Evolutionary conservation across 768 basidiomycete species (phyloP).

Genomic region (Kondoa subrosea): DNA sequence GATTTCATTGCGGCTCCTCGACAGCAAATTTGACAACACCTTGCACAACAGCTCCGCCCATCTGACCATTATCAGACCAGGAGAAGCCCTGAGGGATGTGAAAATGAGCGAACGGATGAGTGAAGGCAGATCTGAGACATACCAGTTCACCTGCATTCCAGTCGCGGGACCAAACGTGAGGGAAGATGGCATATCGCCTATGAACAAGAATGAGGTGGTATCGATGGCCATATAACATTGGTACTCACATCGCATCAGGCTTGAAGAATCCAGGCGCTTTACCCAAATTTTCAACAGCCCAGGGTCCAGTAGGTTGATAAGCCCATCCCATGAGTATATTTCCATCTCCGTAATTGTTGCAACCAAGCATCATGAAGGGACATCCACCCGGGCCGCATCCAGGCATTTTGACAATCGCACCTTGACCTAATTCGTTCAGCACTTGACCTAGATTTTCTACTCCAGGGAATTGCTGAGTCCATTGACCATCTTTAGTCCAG

Average conservation of each 20-base stretch:
- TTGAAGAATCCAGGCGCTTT: background rate
- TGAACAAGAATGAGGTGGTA: background rate
- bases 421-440: background rate
- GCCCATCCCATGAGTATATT: background rate
- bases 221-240: background rate
- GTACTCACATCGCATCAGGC: background rate
- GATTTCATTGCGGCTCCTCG: too few species aligned
- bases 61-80: background rate
- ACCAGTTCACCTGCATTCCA: background rate
- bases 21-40: too few species aligned
- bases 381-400: too few species aligned
- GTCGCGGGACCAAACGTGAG: background rate
- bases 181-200: background rate
- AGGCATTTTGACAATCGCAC: background rate
- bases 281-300: background rate
- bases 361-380: background rate
- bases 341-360: background rate
- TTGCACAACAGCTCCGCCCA: background rate
- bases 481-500: background rate
- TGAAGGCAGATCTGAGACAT: too few species aligned
- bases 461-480: background rate
- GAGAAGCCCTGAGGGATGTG: too few species aligned
- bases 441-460: background rate
- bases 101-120: too few species aligned
- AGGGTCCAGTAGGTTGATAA: background rate